These are phyloP conservation scores for Oropetium thomaeum DNA, from an alignment of 176 grass and related monocot genomes.

Conservation along the genomic window DNA sequence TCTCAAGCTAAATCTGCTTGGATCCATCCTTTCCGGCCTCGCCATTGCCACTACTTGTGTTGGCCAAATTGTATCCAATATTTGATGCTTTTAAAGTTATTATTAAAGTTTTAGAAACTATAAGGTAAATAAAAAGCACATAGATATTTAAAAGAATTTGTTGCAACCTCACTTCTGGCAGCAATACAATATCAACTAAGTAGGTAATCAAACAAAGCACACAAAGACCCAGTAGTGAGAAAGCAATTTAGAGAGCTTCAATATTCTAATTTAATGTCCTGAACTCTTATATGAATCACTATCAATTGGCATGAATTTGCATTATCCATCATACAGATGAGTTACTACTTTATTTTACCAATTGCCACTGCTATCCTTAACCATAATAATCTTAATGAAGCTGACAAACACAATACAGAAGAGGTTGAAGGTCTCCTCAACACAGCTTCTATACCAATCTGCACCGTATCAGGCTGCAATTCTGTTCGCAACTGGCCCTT, in stretches of 20 bases:
- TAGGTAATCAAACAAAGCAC: constrained; percentile 15
- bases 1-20: constrained; percentile 92
- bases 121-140: constrained; percentile 1
- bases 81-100: constrained; percentile 10
- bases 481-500: constrained; percentile 86
- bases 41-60: constrained; percentile 96
- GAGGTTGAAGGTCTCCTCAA: constrained; percentile 95
- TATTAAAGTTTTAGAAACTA: constrained; percentile 20
- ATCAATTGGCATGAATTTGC: constrained; percentile 29
- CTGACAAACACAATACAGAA: constrained; percentile 99
- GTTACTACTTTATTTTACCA: neutral
- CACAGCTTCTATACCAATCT: constrained; percentile 91
- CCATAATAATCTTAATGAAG: constrained; percentile 48
- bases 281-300: constrained; percentile 18
- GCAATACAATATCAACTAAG: constrained; percentile 10
- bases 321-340: constrained; percentile 1
- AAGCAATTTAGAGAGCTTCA: neutral
- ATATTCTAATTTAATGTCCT: constrained; percentile 16
- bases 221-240: constrained; percentile 11
- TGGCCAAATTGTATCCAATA: constrained; percentile 96
- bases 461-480: constrained; percentile 89
- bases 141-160: neutral
- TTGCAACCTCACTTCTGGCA: neutral
- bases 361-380: constrained; percentile 53
- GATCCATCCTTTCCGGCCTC: constrained; percentile 82